Base-by-base conservation (phyloP, 75 land plant species). In the Gnetum montanum region DNA sequence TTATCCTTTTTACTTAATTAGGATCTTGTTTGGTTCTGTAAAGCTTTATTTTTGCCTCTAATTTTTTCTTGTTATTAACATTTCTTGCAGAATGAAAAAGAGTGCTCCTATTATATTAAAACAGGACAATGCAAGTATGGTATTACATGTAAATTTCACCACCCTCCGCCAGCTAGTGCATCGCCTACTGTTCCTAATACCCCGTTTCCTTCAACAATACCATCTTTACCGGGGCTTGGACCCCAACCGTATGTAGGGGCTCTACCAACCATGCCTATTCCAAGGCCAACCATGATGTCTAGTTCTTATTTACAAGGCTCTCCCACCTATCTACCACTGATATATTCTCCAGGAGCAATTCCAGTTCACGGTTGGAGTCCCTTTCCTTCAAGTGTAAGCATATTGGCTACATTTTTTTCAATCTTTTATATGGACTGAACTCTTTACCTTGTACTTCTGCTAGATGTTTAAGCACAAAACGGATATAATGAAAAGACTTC, bases 331-430 rank as follows among this genome's bases (percentile, higher is more conserved):
- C 75, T 83, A 2, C 86, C 86, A 8, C 18, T 92, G 56, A 60
- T 92, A 35, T 45, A 87, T 49, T 80, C 97, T 47, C 85, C 76
- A 33, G 85, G 81, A 35, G 36, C 85, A 35, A 73, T 88, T 34
- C 78, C 93, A 47, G 80, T 88, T 66, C 84, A 81, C 26, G 80
- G 84, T 11, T 92, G 97, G 97, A 88, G 54, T 49, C 8, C 85
- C 24, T 79, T 68, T 57, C 68, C 72, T 51, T 83, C 79, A 79
- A 72, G 78, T 63, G n/a, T 30, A 28, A 16, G 54, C 28, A 11
- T n/a, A n/a, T n/a, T n/a, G n/a, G n/a, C n/a, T n/a, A n/a, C n/a
- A n/a, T n/a, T n/a, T n/a, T n/a, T n/a, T n/a, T n/a, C n/a, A n/a
- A n/a, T n/a, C 6, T 18, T 5, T 28, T 28, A 13, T 29, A 27